Evolutionary conservation across 306 rosid species (phyloP).

Genomic region (Elaeagnus macrophylla): DNA sequence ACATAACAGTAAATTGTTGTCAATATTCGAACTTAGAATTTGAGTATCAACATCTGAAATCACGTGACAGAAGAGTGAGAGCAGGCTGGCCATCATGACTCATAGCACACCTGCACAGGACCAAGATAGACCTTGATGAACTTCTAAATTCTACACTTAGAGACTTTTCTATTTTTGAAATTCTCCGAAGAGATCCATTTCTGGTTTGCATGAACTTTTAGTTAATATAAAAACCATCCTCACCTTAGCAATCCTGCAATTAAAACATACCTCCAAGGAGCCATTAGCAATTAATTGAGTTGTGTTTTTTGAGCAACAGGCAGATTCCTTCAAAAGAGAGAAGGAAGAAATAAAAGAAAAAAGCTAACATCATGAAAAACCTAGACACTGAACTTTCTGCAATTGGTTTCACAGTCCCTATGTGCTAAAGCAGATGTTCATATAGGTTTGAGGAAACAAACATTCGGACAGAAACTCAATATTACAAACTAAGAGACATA

Average conservation of each 20-base stretch:
- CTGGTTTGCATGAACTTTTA: constrained; percentile 24
- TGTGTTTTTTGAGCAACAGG: constrained; percentile 40
- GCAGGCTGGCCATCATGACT: constrained; percentile 67
- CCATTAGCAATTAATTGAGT: constrained; percentile 38
- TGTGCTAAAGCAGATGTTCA: constrained; percentile 16
- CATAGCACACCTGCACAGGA: constrained; percentile 89
- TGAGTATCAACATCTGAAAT: constrained; percentile 64
- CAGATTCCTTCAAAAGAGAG: constrained; percentile 46
- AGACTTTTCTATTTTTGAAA: constrained; percentile 13
- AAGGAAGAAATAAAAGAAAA: constrained; percentile 36
- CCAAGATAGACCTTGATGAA: constrained; percentile 62
- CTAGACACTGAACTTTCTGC: constrained; percentile 23
- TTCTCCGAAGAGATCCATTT: constrained; percentile 31
- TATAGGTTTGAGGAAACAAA: constrained; percentile 12
- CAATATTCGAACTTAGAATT: constrained; percentile 65
- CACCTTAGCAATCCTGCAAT: constrained; percentile 44
- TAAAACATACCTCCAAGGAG: constrained; percentile 32
- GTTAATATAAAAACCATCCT: constrained; percentile 30
- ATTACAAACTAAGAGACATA: constrained; percentile 5
- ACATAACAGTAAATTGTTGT: constrained; percentile 31
- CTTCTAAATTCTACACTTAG: constrained; percentile 26
- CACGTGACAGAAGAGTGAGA: constrained; percentile 53
- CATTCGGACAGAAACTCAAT: background rate
- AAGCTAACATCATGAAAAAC: constrained; percentile 26
- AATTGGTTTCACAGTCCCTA: constrained; percentile 16